Conservation (phyloP, 805 yeast genomes). For the Metschnikowia cubensis region DNA sequence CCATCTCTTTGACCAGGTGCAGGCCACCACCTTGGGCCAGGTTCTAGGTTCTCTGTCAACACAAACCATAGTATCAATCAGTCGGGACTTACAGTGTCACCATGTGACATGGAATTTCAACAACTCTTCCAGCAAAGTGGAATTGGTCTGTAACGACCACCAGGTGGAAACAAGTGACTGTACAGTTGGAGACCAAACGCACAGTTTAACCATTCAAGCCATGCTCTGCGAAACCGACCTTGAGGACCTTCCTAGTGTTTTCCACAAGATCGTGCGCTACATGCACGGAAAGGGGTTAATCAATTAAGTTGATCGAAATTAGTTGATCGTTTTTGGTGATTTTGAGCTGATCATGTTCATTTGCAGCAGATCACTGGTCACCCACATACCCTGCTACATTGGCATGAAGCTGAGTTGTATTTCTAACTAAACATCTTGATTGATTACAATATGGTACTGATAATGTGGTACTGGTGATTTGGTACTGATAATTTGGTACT, state of each 20-base stretch:
- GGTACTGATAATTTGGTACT: no score
- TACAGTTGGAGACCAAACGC: background rate
- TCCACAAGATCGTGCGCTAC: conserved; percentile 6
- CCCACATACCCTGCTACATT: no score
- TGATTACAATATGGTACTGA: no score
- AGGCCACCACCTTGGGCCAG: background rate
- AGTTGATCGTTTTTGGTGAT: background rate
- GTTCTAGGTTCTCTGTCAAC: background rate
- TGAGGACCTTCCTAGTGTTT: background rate
- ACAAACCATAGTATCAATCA: conserved; percentile 9
- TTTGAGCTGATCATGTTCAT: background rate
- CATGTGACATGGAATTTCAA: conserved; percentile 15
- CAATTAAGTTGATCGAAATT: background rate
- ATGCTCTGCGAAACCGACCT: conserved; percentile 9
- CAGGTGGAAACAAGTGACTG: conserved; percentile 10
- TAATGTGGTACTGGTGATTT: no score
- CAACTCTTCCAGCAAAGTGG: conserved; percentile 13
- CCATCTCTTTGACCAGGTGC: conserved; percentile 25
- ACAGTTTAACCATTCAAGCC: conserved; percentile 7
- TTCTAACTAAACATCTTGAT: no score
- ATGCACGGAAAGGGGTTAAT: conserved; percentile 1
- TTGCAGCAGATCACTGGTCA: background rate
- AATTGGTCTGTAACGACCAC: conserved; percentile 21
- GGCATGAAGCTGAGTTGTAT: no score
- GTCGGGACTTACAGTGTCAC: conserved; percentile 27